Percentiles rank a stretch among this genome's conserved stretches.
Conservation (phyloP, 495 filamentous ascomycete species). For the Parmelia sp. region DNA sequence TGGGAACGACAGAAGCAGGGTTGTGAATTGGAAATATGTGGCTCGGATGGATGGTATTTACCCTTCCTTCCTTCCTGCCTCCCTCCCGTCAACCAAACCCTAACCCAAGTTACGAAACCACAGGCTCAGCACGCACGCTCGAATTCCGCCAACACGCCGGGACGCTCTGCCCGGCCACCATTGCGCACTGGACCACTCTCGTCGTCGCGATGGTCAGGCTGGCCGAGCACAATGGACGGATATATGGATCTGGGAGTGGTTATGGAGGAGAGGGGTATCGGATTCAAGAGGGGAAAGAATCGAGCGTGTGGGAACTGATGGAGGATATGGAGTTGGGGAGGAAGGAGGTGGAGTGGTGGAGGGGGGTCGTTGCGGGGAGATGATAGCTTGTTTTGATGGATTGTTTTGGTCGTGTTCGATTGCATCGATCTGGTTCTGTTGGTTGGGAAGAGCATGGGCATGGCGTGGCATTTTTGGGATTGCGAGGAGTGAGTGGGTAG, state of each 20-base stretch:
- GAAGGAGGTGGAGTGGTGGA: neutral
- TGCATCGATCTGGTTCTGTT: too few species aligned
- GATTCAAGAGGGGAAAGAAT: neutral
- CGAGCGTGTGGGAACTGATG: constrained; percentile 1
- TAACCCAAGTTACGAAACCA: neutral
- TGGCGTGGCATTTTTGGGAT: too few species aligned
- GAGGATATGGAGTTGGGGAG: neutral
- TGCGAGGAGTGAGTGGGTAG: too few species aligned
- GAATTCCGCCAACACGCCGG: constrained; percentile 42
- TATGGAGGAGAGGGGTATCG: neutral
- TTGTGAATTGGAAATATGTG: constrained; percentile 19
- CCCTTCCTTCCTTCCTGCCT: neutral
- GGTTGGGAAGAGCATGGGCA: too few species aligned
- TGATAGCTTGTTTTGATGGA: neutral
- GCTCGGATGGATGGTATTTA: constrained; percentile 2
- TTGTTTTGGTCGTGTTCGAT: too few species aligned
- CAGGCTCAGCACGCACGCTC: constrained; percentile 18
- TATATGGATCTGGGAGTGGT: neutral
- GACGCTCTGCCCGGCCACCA: constrained; percentile 28
- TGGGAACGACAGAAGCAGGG: neutral
- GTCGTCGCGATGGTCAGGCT: constrained; percentile 30
- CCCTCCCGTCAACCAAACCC: neutral
- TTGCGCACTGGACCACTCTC: constrained; percentile 32
- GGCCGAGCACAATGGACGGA: neutral
- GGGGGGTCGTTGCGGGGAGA: neutral